Conservation (phyloP, 2,329 filamentous ascomycete genomes). For the Aplosporella prunicola region DNA sequence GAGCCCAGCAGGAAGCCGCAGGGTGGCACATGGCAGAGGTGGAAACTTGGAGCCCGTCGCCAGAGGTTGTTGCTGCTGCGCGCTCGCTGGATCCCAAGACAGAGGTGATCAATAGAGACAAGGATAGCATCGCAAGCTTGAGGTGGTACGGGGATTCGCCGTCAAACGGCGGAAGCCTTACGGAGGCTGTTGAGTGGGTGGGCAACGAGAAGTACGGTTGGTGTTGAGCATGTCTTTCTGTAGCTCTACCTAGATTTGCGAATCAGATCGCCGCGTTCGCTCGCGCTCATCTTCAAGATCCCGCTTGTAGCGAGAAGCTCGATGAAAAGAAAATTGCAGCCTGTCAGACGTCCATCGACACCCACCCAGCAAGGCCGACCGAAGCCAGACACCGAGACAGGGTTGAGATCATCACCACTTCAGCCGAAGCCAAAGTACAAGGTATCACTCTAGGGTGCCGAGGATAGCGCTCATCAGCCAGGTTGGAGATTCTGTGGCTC, state of each 20-base stretch:
- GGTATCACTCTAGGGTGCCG: constrained; percentile 81
- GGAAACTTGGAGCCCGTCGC: constrained; percentile 74
- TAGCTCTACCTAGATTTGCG: neutral
- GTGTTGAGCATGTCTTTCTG: constrained; percentile 46
- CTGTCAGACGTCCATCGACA: constrained; percentile 81
- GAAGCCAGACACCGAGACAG: constrained; percentile 59
- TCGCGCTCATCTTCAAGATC: too few relatives aligned
- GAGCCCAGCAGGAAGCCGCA: constrained; percentile 61
- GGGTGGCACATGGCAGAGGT: constrained; percentile 63
- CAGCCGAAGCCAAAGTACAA: constrained; percentile 62
- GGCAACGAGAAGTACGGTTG: constrained; percentile 70
- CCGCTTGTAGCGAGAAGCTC: too few relatives aligned
- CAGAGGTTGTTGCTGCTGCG: constrained; percentile 36
- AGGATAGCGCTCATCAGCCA: constrained; percentile 85
- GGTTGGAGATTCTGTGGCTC: constrained; percentile 83
- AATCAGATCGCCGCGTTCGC: neutral
- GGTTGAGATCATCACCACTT: constrained; percentile 94
- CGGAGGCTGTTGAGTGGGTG: constrained; percentile 57
- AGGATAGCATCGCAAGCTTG: constrained; percentile 60
- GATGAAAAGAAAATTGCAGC: too few relatives aligned
- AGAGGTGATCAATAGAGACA: constrained; percentile 49
- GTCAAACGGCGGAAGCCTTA: constrained; percentile 32
- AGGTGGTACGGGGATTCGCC: constrained; percentile 54
- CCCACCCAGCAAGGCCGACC: constrained; percentile 71
- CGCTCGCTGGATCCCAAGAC: constrained; percentile 37